Conservation (phyloP, 768 basidiomycete species). For the Sistotremastrum niveocremeum region DNA sequence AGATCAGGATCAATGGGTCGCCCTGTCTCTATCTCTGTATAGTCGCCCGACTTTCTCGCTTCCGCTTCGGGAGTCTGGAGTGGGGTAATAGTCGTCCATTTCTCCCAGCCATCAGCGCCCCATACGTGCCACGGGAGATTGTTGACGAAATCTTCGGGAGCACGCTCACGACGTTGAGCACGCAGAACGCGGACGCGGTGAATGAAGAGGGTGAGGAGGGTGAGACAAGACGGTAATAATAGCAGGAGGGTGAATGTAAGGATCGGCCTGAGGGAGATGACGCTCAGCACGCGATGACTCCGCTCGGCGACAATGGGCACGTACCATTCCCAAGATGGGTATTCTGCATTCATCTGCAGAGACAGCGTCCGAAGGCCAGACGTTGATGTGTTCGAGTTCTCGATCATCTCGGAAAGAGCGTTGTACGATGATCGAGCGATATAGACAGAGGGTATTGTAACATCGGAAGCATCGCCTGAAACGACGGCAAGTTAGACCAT, state of each 20-base stretch:
- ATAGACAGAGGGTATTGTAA: slow-evolving; percentile 75
- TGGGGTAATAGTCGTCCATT: slow-evolving; percentile 21
- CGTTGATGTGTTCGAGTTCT: slow-evolving; percentile 64
- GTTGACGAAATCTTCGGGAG: slow-evolving; percentile 68
- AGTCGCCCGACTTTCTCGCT: slow-evolving; percentile 1
- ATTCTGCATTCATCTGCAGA: slow-evolving; percentile 62
- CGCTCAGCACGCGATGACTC: slow-evolving; percentile 2
- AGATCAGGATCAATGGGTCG: slow-evolving; percentile 5
- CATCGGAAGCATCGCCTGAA: slow-evolving; percentile 73
- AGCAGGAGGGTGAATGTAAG: slow-evolving; percentile 80
- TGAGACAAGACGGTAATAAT: slow-evolving; percentile 79
- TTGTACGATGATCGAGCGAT: slow-evolving; percentile 76
- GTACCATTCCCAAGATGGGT: slow-evolving; percentile 86
- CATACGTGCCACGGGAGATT: slow-evolving; percentile 73
- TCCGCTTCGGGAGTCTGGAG: slow-evolving; percentile 5
- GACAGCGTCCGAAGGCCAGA: slow-evolving; percentile 65
- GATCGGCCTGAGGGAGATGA: slow-evolving; percentile 43
- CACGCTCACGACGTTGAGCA: slow-evolving; percentile 71
- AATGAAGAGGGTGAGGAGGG: slow-evolving; percentile 77
- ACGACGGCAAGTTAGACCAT: slow-evolving; percentile 2
- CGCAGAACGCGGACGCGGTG: slow-evolving; percentile 78
- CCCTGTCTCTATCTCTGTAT: too few species aligned
- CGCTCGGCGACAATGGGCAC: slow-evolving; percentile 37
- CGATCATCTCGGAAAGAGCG: slow-evolving; percentile 54
- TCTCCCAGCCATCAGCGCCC: slow-evolving; percentile 72